Percentiles rank a stretch among this genome's conserved stretches.
phyloP scores from a whole-genome alignment of 257 asterid genomes.

The Lantana camara region DNA sequence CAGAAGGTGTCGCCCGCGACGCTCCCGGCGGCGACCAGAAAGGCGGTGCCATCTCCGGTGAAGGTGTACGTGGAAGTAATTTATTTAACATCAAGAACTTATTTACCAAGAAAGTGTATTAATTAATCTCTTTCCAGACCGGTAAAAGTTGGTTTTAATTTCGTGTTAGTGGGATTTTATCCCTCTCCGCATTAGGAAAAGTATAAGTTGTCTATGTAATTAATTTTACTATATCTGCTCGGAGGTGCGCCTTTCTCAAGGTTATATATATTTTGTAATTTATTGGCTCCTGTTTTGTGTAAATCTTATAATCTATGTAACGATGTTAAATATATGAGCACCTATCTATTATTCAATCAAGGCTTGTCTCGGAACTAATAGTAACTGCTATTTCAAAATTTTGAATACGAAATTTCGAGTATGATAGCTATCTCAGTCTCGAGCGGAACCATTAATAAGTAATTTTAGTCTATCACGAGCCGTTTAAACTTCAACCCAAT shows the following conservation, averaged over 20 bases:
- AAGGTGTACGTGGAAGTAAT: conserved; percentile 70
- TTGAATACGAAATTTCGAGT: no score
- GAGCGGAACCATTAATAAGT: no score
- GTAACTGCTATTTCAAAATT: no score
- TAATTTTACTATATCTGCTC: conserved; percentile 1
- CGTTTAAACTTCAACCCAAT: no score
- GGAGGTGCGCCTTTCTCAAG: conserved; percentile 5
- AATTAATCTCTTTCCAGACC: not conserved
- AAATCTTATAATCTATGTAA: no score
- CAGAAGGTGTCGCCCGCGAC: conserved; percentile 17
- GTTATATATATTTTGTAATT: no score
- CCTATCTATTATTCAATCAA: no score
- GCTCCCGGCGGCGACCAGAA: conserved; percentile 24
- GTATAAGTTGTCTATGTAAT: conserved; percentile 11
- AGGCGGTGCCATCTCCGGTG: conserved; percentile 48
- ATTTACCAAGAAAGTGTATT: conserved; percentile 80
- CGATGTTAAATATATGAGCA: no score
- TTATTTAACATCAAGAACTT: conserved; percentile 64
- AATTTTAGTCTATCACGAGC: no score
- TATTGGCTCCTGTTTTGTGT: no score
- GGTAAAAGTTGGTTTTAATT: conserved; percentile 8
- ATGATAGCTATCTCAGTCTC: no score
- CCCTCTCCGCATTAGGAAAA: not conserved
- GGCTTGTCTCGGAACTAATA: no score
- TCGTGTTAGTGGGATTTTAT: conserved; percentile 13